phyloP scores from a whole-genome alignment of 768 basidiomycete species.

The Lentinus brumalis region DNA sequence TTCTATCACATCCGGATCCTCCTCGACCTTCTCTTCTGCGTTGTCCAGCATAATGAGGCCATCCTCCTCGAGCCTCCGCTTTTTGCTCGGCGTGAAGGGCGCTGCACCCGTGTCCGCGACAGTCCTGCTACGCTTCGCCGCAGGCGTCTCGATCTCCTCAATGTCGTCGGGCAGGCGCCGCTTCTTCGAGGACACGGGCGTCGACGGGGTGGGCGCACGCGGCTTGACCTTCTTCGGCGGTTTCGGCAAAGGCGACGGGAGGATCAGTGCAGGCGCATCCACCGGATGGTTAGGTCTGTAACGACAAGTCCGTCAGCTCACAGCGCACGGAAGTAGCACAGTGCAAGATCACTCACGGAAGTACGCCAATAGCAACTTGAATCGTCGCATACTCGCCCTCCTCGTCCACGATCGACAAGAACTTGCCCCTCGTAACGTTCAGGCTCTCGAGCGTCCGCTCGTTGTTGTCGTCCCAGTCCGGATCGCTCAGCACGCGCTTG shows the following conservation, averaged over 20 bases:
- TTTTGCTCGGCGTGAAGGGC: constrained; percentile 61
- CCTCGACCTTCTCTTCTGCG: constrained; percentile 52
- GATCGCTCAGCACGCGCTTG: constrained; percentile 83
- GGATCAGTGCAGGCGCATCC: constrained; percentile 55
- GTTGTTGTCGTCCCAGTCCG: constrained; percentile 91
- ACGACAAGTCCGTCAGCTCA: not conserved
- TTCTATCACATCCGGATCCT: constrained; percentile 52
- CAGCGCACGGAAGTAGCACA: too few relatives aligned
- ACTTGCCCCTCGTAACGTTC: constrained; percentile 80
- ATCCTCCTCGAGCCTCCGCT: constrained; percentile 67
- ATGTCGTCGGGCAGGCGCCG: constrained; percentile 55
- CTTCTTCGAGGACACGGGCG: constrained; percentile 43
- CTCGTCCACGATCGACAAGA: constrained; percentile 87
- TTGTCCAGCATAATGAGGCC: constrained; percentile 70
- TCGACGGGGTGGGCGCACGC: constrained; percentile 41
- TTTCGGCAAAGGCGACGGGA: constrained; percentile 65
- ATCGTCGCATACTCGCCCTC: constrained; percentile 77
- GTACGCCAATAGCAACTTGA: constrained; percentile 62
- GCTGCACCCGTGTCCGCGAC: constrained; percentile 24
- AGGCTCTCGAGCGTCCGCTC: constrained; percentile 81
- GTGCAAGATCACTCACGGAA: constrained; percentile 60
- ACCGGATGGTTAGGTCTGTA: constrained; percentile 56
- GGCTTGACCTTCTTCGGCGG: constrained; percentile 47
- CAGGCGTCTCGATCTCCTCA: constrained; percentile 43
- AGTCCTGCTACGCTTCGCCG: constrained; percentile 53